Conservation (phyloP, 2,329 filamentous ascomycete species). For the Paraconiothyrium sp. region DNA sequence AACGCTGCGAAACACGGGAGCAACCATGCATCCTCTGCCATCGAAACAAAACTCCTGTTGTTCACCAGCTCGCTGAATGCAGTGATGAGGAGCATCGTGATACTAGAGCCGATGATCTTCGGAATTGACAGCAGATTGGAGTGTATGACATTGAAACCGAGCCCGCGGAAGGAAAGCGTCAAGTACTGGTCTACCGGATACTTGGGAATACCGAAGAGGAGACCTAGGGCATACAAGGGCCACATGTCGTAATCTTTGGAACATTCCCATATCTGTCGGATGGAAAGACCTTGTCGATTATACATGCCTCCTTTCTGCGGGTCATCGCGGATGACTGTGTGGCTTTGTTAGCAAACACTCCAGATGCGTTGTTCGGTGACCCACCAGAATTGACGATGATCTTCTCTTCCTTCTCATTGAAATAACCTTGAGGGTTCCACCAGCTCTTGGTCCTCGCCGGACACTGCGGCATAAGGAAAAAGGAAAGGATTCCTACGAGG, state of each 20-base stretch:
- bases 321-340: slow-evolving; percentile 61
- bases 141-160: slow-evolving; percentile 69
- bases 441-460: slow-evolving; percentile 65
- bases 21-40: slow-evolving; percentile 25
- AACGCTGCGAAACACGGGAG: slow-evolving; percentile 24
- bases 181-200: slow-evolving; percentile 13
- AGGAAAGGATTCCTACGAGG: slow-evolving; percentile 28
- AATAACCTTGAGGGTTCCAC: slow-evolving; percentile 63
- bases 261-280: slow-evolving; percentile 27
- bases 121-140: slow-evolving; percentile 70
- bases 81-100: slow-evolving; percentile 26
- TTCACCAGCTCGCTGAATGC: slow-evolving; percentile 23
- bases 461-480: slow-evolving; percentile 50
- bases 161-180: slow-evolving; percentile 59
- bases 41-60: slow-evolving; percentile 23
- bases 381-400: slow-evolving; percentile 66
- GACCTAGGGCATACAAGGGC: slow-evolving; percentile 33
- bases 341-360: not conserved
- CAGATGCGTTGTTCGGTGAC: not conserved
- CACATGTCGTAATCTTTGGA: slow-evolving; percentile 35
- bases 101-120: slow-evolving; percentile 19
- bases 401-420: slow-evolving; percentile 69
- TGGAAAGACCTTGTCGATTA: slow-evolving; percentile 61
- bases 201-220: slow-evolving; percentile 24
- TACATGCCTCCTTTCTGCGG: slow-evolving; percentile 66